Evolutionary conservation across 2,329 filamentous ascomycete genomes (phyloP).

Genomic region (Ceratocystis variospora): DNA sequence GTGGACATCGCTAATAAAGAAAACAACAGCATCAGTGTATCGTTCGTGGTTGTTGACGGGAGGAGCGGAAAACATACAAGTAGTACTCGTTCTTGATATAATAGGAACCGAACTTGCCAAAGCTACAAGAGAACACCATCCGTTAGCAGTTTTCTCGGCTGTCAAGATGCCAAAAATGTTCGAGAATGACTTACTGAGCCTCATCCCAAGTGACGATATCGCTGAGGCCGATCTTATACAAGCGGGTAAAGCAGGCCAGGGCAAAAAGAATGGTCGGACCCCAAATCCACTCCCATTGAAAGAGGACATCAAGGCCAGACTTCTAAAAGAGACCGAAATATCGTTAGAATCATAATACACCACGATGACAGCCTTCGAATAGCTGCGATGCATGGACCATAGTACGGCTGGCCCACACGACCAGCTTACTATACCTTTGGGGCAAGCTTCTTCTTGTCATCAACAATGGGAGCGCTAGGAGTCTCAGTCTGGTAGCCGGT

Average conservation of each 20-base stretch:
- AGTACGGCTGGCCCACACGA: not conserved
- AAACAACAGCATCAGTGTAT: not conserved
- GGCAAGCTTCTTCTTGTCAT: constrained; percentile 44
- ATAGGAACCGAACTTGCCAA: constrained; percentile 96
- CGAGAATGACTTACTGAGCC: constrained; percentile 40
- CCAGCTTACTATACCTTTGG: constrained; percentile 35
- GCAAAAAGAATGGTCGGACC: constrained; percentile 47
- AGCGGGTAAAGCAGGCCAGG: constrained; percentile 50
- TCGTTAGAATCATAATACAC: constrained; percentile 7
- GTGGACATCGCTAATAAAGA: constrained; percentile 43
- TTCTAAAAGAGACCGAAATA: constrained; percentile 27
- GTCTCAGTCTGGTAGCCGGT: constrained; percentile 8
- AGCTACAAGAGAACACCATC: constrained; percentile 35
- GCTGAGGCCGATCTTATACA: constrained; percentile 57
- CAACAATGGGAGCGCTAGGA: constrained; percentile 28
- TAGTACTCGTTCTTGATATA: constrained; percentile 99
- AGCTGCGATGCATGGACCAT: not conserved
- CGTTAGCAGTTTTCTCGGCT: not conserved
- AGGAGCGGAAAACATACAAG: constrained; percentile 39
- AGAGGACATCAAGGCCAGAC: constrained; percentile 47
- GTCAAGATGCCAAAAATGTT: not conserved
- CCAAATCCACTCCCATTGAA: constrained; percentile 49
- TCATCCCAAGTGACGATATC: constrained; percentile 55
- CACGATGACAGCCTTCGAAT: no score
- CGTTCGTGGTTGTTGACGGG: not conserved